Evolutionary conservation across 2,329 filamentous ascomycete genomes (phyloP).

Genomic region (Diaporthe sp.): DNA sequence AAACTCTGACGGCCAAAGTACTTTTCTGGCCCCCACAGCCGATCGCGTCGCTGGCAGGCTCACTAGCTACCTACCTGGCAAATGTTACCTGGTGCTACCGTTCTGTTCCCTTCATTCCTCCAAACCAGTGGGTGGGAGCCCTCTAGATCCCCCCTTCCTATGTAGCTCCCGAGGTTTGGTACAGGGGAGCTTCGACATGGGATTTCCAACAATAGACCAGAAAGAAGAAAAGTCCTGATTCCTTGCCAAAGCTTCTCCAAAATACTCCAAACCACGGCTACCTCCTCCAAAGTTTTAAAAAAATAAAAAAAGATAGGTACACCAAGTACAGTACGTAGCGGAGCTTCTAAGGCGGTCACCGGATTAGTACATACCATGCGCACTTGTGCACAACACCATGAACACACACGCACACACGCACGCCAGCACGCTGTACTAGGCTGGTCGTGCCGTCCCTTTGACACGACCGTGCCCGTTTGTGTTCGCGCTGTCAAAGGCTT

Average conservation of each 20-base stretch:
- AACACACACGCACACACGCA: background rate
- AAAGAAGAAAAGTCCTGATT: background rate
- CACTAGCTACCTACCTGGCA: constrained; percentile 1
- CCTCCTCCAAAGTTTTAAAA: background rate
- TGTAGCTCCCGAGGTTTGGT: background rate
- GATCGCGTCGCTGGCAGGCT: background rate
- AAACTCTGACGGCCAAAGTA: constrained; percentile 25
- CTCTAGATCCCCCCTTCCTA: constrained; percentile 11
- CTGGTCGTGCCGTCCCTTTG: constrained; percentile 9
- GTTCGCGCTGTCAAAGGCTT: background rate
- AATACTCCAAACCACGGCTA: background rate
- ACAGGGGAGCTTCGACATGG: constrained; percentile 3
- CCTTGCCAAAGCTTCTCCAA: constrained; percentile 20
- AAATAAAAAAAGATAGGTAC: background rate
- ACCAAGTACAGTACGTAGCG: constrained; percentile 4
- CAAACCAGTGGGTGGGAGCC: constrained; percentile 14
- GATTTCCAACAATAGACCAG: constrained; percentile 27
- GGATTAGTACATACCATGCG: background rate
- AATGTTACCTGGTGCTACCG: background rate
- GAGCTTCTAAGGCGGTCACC: background rate
- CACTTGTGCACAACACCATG: background rate
- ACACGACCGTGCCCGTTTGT: constrained; percentile 1
- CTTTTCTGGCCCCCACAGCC: constrained; percentile 22
- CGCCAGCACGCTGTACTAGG: background rate
- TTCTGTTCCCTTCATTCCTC: background rate